Base-by-base conservation (phyloP, 2,329 filamentous ascomycete genomes). In the Talaromyces amestolkiae region DNA sequence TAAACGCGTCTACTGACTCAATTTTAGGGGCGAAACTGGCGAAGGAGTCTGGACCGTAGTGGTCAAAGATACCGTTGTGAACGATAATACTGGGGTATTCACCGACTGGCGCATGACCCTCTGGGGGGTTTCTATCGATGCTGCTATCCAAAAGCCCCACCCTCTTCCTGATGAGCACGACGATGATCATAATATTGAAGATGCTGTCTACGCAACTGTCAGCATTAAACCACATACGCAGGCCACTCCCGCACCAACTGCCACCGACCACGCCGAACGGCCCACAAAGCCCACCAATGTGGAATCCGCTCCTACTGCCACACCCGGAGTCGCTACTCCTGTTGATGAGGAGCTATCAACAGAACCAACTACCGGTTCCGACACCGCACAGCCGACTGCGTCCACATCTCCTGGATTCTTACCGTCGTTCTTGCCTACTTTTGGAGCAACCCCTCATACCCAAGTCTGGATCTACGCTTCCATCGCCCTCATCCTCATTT, bases 391-490 rank as follows among this genome's bases (percentile, higher is more conserved):
- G 56, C 64, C 64, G 33, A 63, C 54, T 13, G 33, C 63, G 10
- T 60, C 70, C 47, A 69, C 75, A 17, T 67, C 73, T 27, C 72
- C 75, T 17, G 84, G 84, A 70, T 89, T 91, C 67, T 84, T 97
- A 19, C 93, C 93, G 0, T 93, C 91, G 8, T 91, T 91, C 82
- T 90, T 98, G 74, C 93, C 94, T 0, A 94, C 91, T 1, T 96
- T 98, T 72, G 92, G 93, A 63, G 90, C 93, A 43, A 93, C 91
- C 9, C 92, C 92, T 70, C 87, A 87, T 73, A 97, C 93, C 0
- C 92, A 96, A 75, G 86, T 91, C 67, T 99, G 95, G 95, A 97
- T 99, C 70, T 98, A 90, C 76, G 93, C 92, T 65, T 88, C 93
- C 3, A 80, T 95, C 24, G 87, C 84, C n/a, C 86, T 97, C 22